A percentile compares a stretch with the other conserved stretches of the same genome.
These are phyloP conservation scores for Delphinella strobiligena DNA, from an alignment of 2,329 filamentous ascomycete genomes.

Conservation along the genomic window DNA sequence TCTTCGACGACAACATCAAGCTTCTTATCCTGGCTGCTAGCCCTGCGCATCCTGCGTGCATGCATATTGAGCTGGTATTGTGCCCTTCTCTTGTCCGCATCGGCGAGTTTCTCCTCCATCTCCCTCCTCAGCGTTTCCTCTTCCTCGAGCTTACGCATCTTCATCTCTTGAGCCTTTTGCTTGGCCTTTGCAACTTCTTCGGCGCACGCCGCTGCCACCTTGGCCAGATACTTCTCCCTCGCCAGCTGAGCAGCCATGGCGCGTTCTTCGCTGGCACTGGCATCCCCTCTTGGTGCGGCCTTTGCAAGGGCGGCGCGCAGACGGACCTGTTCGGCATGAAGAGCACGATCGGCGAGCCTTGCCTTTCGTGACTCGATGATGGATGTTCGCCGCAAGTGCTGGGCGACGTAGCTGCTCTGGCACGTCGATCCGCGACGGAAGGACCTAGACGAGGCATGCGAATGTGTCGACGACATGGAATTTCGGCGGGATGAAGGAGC, in stretches of 20 bases:
- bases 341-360: conserved; percentile 65
- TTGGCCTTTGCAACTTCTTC: conserved; percentile 76
- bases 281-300: conserved; percentile 47
- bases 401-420: conserved; percentile 66
- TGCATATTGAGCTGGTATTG: conserved; percentile 39
- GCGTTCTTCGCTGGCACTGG: conserved; percentile 58
- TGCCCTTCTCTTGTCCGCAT: conserved; percentile 58
- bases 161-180: conserved; percentile 70
- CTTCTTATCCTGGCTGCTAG: conserved; percentile 37
- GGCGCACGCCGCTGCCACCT: conserved; percentile 69
- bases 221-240: conserved; percentile 67
- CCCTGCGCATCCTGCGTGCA: conserved; percentile 30
- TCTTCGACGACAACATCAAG: conserved; percentile 37
- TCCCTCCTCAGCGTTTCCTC: conserved; percentile 56
- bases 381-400: conserved; percentile 66
- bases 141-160: conserved; percentile 66
- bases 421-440: conserved; percentile 37
- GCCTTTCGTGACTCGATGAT: conserved; percentile 74
- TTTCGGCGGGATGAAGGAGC: conserved; percentile 69
- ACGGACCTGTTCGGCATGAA: conserved; percentile 73
- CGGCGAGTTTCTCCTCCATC: conserved; percentile 69
- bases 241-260: conserved; percentile 67
- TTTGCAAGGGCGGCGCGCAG: conserved; percentile 63
- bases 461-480: conserved; percentile 65
- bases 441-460: conserved; percentile 52